Base-by-base conservation (phyloP, 2,329 filamentous ascomycete genomes). In the Aspergillus sp. region DNA sequence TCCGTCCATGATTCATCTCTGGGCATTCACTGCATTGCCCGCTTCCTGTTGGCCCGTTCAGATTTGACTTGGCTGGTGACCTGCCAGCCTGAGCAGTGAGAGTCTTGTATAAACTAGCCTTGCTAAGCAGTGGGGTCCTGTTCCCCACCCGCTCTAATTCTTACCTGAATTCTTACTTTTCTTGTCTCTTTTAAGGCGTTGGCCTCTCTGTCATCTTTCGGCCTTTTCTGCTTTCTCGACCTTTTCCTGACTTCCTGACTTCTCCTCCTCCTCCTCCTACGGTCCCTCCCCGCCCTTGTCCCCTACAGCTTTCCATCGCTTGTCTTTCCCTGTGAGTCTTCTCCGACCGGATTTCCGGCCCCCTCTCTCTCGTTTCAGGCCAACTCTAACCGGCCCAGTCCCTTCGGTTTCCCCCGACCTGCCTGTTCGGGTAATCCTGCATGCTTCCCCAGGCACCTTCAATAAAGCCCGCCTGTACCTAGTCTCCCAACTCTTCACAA, bases 211-310 rank as follows among this genome's bases (percentile, higher is more conserved):
- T 55, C 40, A 33, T 27, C 23, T 52, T 24, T 44, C 50, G n/a
- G 40, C 50, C 19, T 17, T 39, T 44, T 37, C 58, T 62, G 41
- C 52, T 56, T 57, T 49, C 27, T 23, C 54, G 48, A 57, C 52
- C 49, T 9, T 37, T 56, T 44, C 40, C 40, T 31, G 24, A 21
- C 40, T 37, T 33, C 24, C 11, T n/a, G n/a, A 17, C 27, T 33
- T 49, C 41, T 52, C 41, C 40, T n/a, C n/a, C n/a, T 49, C 17
- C 40, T 52, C 56, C 47, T 58, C 52, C 56, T 44, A 55, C 55
- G 39, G 52, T 55, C 59, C 57, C 57, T 63, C 55, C 63, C 56
- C 49, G 49, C 51, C 33, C 23, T 43, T 41, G 15, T 17, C 24
- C 44, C 27, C 19, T 31, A n/a, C 8, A 46, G 8, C 23, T 17